Base-by-base conservation (phyloP, 352 stramenopile species). In the Discostella stelligera region DNA sequence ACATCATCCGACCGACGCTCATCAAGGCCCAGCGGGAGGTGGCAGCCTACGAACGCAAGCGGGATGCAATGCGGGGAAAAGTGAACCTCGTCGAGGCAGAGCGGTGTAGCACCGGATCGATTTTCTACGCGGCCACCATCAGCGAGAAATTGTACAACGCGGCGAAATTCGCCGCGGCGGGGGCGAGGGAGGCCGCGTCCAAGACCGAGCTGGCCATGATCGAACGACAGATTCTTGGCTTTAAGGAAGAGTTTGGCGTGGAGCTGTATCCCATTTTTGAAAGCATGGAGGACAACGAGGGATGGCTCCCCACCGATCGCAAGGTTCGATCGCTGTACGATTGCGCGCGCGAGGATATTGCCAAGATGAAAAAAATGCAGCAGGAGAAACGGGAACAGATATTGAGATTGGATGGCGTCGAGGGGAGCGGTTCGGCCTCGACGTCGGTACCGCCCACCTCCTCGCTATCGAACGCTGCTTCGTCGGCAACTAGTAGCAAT, bases 201-300 rank as follows among this genome's bases (percentile, higher is more conserved):
- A 87, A 89, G 55, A 82, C 84, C 0, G 82, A 92, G 70, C 59
- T 90, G 27, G 70, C 74, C 4, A 74, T 90, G 52, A 56, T 82
- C 20, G 78, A 90, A 44, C 32, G 66, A n/a, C 71, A 83, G 52
- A 90, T 90, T 44, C 77, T 82, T n/a, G 77, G 71, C 10, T 78
- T 89, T 56, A 90, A 92, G 60, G 74, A 92, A 71, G 74, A 84
- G 46, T 92, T 92, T 76, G 86, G 86, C 21, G 46, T 87, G 0
- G 62, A 80, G 44, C n/a, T 90, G 23, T 92, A 82, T 66, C 60
- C 61, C 10, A 66, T 82, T 0, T 84, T 92, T 48, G 74, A 71
- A 25, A 60, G 81, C 13, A 80, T 88, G 50, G 86, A 91, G 79
- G 86, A 91, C 39, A 85, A 75, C 11, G 62, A 88, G 65, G 76